These are phyloP conservation scores for Gracilaria domingensis DNA, from an alignment of 23 red algal genomes.

Conservation along the genomic window DNA sequence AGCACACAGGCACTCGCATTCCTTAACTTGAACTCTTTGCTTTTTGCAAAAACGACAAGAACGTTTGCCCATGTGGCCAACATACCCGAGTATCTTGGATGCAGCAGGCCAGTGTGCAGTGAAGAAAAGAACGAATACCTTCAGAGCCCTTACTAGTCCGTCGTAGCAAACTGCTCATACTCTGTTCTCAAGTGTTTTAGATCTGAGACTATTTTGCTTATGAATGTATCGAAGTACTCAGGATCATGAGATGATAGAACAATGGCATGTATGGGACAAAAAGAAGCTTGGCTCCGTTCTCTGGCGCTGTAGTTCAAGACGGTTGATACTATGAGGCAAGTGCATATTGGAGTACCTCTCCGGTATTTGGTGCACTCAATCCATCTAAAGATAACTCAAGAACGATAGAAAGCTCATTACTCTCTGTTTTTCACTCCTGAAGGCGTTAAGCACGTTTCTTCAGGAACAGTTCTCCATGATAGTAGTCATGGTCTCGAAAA, in stretches of 20 bases:
- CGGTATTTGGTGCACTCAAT: not conserved
- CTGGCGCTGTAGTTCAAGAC: not conserved
- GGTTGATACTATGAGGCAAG: not conserved
- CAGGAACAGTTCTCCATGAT: slow-evolving; percentile 1
- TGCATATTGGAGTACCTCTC: not conserved
- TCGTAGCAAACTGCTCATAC: not conserved
- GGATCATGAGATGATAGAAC: slow-evolving; percentile 11
- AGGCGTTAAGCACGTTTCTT: not conserved
- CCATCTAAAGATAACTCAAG: slow-evolving; percentile 4
- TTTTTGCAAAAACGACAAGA: slow-evolving; percentile 11
- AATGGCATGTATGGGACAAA: not conserved
- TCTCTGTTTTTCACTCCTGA: not conserved
- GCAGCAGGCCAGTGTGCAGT: slow-evolving; percentile 9
- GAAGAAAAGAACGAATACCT: slow-evolving; percentile 15
- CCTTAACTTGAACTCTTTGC: not conserved
- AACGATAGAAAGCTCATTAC: slow-evolving; percentile 17
- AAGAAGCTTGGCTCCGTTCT: slow-evolving; percentile 13
- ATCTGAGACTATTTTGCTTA: not conserved
- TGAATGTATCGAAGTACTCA: slow-evolving; percentile 23
- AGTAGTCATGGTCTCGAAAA: slow-evolving; percentile 1
- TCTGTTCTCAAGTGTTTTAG: slow-evolving; percentile 10
- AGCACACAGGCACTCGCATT: not conserved
- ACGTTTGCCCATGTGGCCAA: not conserved
- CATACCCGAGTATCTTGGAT: slow-evolving; percentile 16
- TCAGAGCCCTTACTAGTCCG: not conserved